Conservation (phyloP, 306 rosid species). For the Clitoria ternatea region DNA sequence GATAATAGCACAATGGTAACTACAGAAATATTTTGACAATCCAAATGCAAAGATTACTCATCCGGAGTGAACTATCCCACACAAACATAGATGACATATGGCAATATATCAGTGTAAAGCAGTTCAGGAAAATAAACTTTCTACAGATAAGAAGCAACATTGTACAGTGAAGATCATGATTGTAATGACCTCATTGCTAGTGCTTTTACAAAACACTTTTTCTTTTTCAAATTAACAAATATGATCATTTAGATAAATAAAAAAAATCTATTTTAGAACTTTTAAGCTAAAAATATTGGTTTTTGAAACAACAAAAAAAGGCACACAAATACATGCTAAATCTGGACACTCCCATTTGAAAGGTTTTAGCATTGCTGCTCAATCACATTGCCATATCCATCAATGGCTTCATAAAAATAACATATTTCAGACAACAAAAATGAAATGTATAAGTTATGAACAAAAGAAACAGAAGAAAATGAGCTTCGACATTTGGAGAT, state of each 20-base stretch:
- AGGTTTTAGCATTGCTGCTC: neutral
- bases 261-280: neutral
- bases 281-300: neutral
- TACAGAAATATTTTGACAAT: neutral
- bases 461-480: neutral
- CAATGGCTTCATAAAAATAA: neutral
- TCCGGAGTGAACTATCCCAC: slow-evolving; percentile 10
- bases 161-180: neutral
- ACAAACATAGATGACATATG: neutral
- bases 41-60: slow-evolving; percentile 1
- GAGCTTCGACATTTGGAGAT: neutral
- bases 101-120: neutral
- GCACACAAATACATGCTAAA: neutral
- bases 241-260: neutral
- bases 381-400: neutral
- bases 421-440: neutral
- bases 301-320: neutral
- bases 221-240: neutral
- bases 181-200: neutral
- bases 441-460: neutral
- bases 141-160: neutral
- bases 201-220: neutral
- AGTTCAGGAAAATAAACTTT: neutral
- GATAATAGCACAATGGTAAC: neutral
- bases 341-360: neutral